A percentile compares a stretch with the other conserved stretches of the same genome.
Evolutionary conservation across 129 eudicot species (phyloP).

Genomic region (Tagetes erecta): DNA sequence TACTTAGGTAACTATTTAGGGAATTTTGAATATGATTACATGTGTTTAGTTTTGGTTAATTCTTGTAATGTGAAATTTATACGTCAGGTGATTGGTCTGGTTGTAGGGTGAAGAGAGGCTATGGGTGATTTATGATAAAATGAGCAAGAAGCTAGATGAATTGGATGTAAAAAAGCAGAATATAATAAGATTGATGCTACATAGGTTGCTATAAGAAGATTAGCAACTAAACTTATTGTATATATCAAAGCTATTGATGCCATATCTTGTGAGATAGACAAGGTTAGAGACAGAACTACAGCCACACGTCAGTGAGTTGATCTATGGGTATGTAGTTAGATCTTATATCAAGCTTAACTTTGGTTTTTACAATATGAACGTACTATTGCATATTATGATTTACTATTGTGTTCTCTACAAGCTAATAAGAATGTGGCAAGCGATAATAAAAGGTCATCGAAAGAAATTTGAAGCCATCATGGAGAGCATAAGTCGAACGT

Average conservation of each 20-base stretch:
- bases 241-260: conserved; percentile 69
- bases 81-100: conserved; percentile 40
- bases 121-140: conserved; percentile 76
- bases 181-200: conserved; percentile 71
- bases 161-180: conserved; percentile 83
- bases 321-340: conserved; percentile 67
- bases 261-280: conserved; percentile 78
- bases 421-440: conserved; percentile 84
- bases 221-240: conserved; percentile 67
- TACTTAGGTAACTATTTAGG: background rate
- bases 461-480: conserved; percentile 87
- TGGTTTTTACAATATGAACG: background rate
- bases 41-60: conserved; percentile 18
- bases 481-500: conserved; percentile 68
- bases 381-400: background rate
- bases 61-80: conserved; percentile 29
- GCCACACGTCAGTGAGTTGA: conserved; percentile 71
- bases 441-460: conserved; percentile 77
- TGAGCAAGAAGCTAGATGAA: conserved; percentile 59
- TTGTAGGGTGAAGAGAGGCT: conserved; percentile 90
- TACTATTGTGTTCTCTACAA: conserved; percentile 38
- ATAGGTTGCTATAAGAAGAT: conserved; percentile 61
- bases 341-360: background rate
- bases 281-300: conserved; percentile 86
- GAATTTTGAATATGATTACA: background rate